phyloP scores from a whole-genome alignment of 371 early-diverging fungal genomes.

The Lichtheimia hyalospora region DNA sequence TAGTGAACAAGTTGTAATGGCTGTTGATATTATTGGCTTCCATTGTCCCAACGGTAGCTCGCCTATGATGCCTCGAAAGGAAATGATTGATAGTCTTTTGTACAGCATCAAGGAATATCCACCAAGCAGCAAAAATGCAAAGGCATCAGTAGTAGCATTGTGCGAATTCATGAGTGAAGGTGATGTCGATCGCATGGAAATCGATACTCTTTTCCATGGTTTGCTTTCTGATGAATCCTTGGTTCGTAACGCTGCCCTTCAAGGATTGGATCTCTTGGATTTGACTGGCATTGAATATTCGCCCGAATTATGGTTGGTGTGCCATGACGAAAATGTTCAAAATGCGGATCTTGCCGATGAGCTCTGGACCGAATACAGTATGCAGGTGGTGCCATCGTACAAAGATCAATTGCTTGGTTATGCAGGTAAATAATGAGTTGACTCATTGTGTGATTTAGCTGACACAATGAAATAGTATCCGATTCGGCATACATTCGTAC shows the following conservation, averaged over 20 bases:
- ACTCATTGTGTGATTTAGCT: constrained; percentile 13
- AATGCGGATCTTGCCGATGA: constrained; percentile 68
- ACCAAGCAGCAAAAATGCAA: constrained; percentile 61
- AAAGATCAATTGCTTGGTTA: constrained; percentile 54
- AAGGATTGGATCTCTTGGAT: constrained; percentile 70
- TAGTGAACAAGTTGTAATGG: constrained; percentile 76
- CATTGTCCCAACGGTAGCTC: constrained; percentile 60
- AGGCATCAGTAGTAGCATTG: constrained; percentile 61
- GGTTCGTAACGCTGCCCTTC: constrained; percentile 80
- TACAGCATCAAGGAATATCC: constrained; percentile 72
- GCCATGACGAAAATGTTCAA: constrained; percentile 59
- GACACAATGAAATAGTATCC: constrained; percentile 41
- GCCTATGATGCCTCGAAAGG: constrained; percentile 66
- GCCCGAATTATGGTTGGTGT: constrained; percentile 64
- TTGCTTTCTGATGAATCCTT: constrained; percentile 70
- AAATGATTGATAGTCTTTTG: constrained; percentile 72
- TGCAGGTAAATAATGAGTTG: constrained; percentile 19
- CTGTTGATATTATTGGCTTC: constrained; percentile 74
- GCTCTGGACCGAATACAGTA: constrained; percentile 81
- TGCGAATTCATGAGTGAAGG: constrained; percentile 71
- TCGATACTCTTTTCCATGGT: constrained; percentile 70
- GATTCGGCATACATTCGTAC: constrained; percentile 62
- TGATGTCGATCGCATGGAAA: constrained; percentile 51
- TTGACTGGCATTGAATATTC: constrained; percentile 68
- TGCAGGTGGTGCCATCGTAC: constrained; percentile 61